These are phyloP conservation scores for Psilocybe azurescens DNA, from an alignment of 768 basidiomycete genomes.

Conservation along the genomic window DNA sequence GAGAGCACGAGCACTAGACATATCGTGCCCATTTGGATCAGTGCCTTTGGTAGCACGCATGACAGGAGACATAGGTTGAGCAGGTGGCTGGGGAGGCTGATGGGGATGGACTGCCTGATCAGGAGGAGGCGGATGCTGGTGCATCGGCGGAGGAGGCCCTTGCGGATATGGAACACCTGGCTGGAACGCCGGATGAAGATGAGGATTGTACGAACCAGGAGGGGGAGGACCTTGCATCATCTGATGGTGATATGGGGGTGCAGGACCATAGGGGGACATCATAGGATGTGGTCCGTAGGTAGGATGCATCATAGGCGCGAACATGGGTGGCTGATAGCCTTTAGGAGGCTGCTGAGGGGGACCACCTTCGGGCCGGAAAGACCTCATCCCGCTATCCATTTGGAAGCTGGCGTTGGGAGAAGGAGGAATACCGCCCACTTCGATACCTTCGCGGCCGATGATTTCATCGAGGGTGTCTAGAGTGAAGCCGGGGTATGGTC, in stretches of 20 bases:
- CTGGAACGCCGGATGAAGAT: constrained; percentile 64
- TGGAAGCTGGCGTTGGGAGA: constrained; percentile 35
- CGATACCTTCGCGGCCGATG: constrained; percentile 70
- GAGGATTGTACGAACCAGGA: constrained; percentile 54
- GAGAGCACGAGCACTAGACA: constrained; percentile 75
- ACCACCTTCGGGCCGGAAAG: constrained; percentile 37
- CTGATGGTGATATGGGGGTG: constrained; percentile 39
- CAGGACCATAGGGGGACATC: constrained; percentile 42
- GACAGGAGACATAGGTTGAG: constrained; percentile 26
- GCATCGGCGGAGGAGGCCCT: constrained; percentile 39
- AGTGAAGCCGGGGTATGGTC: constrained; percentile 69
- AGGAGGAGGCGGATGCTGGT: constrained; percentile 40
- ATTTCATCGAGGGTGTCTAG: constrained; percentile 70
- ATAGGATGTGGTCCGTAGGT: constrained; percentile 43
- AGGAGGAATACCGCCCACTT: constrained; percentile 39
- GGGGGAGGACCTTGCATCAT: constrained; percentile 40
- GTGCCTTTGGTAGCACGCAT: constrained; percentile 63
- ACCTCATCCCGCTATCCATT: constrained; percentile 33
- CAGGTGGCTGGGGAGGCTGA: constrained; percentile 26
- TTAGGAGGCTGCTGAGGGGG: constrained; percentile 31
- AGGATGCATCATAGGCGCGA: constrained; percentile 47
- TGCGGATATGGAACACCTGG: constrained; percentile 40
- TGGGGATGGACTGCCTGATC: constrained; percentile 22
- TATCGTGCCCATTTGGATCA: constrained; percentile 81
- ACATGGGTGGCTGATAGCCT: constrained; percentile 43